These are phyloP conservation scores for Magnaporthiopsis poae DNA, from an alignment of 2,329 filamentous ascomycete genomes.

Conservation along the genomic window DNA sequence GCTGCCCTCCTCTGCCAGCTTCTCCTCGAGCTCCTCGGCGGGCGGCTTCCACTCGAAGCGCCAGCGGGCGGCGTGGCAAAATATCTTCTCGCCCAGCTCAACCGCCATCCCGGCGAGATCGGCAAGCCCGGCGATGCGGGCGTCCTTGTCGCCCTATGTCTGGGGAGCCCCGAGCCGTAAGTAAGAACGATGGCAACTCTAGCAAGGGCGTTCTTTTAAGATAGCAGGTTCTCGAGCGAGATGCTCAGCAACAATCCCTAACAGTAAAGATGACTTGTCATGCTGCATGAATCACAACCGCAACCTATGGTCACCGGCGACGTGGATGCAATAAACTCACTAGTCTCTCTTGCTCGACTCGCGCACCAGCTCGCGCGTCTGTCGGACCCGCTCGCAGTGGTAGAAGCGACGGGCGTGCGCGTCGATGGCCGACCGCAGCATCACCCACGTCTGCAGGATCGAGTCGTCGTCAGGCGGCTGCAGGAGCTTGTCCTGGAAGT, in stretches of 20 bases:
- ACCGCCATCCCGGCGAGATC: slow-evolving; percentile 4
- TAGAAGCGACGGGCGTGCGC: slow-evolving; percentile 8
- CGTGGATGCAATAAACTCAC: no score
- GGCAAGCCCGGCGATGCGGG: slow-evolving; percentile 1
- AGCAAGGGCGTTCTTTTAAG: no score
- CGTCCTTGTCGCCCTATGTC: slow-evolving; percentile 6
- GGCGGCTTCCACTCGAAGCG: slow-evolving; percentile 9
- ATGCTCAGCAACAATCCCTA: no score
- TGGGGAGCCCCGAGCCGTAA: no score
- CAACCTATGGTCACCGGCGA: no score
- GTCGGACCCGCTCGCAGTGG: slow-evolving; percentile 3
- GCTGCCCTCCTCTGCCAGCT: background rate
- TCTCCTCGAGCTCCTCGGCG: background rate
- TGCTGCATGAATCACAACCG: no score
- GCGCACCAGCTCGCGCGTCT: slow-evolving; percentile 1
- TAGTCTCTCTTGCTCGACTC: no score
- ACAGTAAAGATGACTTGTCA: no score
- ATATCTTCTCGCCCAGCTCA: slow-evolving; percentile 10
- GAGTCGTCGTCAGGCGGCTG: slow-evolving; percentile 6
- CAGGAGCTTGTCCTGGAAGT: slow-evolving; percentile 9
- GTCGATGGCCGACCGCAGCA: slow-evolving; percentile 6
- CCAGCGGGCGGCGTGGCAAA: slow-evolving; percentile 7
- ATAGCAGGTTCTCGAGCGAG: no score
- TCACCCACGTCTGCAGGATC: slow-evolving; percentile 5
- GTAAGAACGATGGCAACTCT: no score